phyloP scores from a whole-genome alignment of 164 flowering plant species.

The Kingdonia uniflora region DNA sequence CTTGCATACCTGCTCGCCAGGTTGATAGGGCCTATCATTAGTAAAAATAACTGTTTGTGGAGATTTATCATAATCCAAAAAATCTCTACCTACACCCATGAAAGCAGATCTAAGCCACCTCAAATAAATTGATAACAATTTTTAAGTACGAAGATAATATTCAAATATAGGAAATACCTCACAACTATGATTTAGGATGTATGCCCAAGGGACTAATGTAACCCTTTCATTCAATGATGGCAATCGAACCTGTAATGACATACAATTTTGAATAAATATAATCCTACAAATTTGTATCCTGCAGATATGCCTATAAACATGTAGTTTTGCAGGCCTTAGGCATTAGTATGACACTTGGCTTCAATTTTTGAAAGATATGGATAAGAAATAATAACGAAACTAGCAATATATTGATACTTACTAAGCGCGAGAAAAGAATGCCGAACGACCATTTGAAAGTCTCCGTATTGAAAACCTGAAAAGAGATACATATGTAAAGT shows the following conservation, averaged over 20 bases:
- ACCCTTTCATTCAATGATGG: constrained; percentile 90
- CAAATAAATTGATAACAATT: not conserved
- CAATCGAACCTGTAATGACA: constrained; percentile 56
- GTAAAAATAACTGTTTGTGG: too few species aligned
- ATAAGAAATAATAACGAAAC: too few species aligned
- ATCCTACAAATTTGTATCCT: too few species aligned
- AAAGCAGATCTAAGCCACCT: too few species aligned
- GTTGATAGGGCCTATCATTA: constrained; percentile 77
- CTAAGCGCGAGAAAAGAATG: constrained; percentile 93
- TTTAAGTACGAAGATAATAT: not conserved
- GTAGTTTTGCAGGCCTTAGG: too few species aligned
- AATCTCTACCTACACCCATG: constrained; percentile 61
- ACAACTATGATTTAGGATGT: constrained; percentile 94
- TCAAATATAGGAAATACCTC: constrained; percentile 35
- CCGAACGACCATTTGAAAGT: constrained; percentile 97
- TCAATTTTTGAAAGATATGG: too few species aligned
- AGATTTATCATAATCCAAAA: constrained; percentile 82
- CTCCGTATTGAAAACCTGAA: constrained; percentile 85
- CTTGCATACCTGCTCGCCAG: constrained; percentile 93
- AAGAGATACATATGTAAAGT: not conserved
- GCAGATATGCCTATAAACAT: too few species aligned
- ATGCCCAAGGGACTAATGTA: constrained; percentile 98
- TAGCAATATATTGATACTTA: too few species aligned
- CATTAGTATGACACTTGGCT: too few species aligned
- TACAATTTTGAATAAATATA: not conserved